A percentile compares a stretch with the other conserved stretches of the same genome.
Conservation (phyloP, 2,329 filamentous ascomycete species). For the Fonsecaea pugnacius region DNA sequence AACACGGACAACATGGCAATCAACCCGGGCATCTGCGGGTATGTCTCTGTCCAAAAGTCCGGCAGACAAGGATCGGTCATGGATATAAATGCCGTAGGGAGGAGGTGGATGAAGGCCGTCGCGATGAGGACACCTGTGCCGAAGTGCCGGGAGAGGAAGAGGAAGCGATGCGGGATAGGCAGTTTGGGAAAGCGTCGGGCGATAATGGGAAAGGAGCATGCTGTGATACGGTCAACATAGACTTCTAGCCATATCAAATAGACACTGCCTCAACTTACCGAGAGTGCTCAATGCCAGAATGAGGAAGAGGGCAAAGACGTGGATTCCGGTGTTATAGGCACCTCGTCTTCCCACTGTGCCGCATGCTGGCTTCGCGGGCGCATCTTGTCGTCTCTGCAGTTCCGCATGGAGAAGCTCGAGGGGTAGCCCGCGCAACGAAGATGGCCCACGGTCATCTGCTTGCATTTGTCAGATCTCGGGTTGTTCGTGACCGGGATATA, state of each 20-base stretch:
- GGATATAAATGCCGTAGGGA: constrained; percentile 69
- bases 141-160: constrained; percentile 73
- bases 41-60: constrained; percentile 51
- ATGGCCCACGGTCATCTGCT: constrained; percentile 21
- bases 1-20: constrained; percentile 53
- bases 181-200: constrained; percentile 63
- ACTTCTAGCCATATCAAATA: neutral
- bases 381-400: constrained; percentile 54
- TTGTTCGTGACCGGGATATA: neutral
- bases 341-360: constrained; percentile 46
- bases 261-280: constrained; percentile 47
- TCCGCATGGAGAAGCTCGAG: constrained; percentile 53
- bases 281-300: constrained; percentile 66
- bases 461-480: constrained; percentile 8
- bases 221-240: constrained; percentile 46
- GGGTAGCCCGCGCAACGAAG: constrained; percentile 25
- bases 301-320: constrained; percentile 70
- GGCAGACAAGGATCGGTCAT: constrained; percentile 67
- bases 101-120: constrained; percentile 79
- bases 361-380: constrained; percentile 53
- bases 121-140: constrained; percentile 85
- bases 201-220: constrained; percentile 69
- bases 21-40: constrained; percentile 55
- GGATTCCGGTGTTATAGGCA: constrained; percentile 67
- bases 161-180: constrained; percentile 62